phyloP scores from a whole-genome alignment of 805 yeast genomes.

The Naumovozyma baii region DNA sequence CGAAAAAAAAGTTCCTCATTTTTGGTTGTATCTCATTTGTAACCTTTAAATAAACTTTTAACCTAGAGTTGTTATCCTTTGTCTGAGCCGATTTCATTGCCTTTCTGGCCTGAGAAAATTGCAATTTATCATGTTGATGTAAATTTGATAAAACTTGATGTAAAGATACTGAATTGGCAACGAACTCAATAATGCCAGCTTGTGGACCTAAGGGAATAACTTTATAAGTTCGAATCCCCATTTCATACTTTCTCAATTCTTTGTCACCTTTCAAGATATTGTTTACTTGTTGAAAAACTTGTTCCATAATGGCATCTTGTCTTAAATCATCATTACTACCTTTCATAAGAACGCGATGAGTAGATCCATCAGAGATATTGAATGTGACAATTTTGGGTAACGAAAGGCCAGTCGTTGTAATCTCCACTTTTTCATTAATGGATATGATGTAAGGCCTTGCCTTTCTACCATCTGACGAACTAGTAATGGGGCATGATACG shows the following conservation, averaged over 20 bases:
- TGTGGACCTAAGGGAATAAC: slow-evolving; percentile 84
- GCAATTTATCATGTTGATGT: slow-evolving; percentile 46
- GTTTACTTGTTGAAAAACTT: slow-evolving; percentile 84
- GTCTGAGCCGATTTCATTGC: slow-evolving; percentile 52
- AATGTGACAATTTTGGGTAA: slow-evolving; percentile 71
- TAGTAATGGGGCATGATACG: slow-evolving; percentile 32
- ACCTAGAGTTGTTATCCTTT: slow-evolving; percentile 35
- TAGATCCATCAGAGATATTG: slow-evolving; percentile 46
- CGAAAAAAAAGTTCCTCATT: slow-evolving; percentile 60
- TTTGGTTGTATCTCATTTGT: slow-evolving; percentile 50
- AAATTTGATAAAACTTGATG: slow-evolving; percentile 56
- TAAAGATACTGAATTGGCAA: slow-evolving; percentile 61
- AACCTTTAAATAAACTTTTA: slow-evolving; percentile 40
- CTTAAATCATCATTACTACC: slow-evolving; percentile 86
- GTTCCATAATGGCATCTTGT: slow-evolving; percentile 97
- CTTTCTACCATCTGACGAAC: slow-evolving; percentile 37
- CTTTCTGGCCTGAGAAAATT: slow-evolving; percentile 49
- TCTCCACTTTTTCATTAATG: slow-evolving; percentile 38
- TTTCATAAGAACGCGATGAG: slow-evolving; percentile 57
- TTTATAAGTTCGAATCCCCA: slow-evolving; percentile 71
- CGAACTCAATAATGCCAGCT: slow-evolving; percentile 87
- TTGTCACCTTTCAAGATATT: slow-evolving; percentile 46
- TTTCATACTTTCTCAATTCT: slow-evolving; percentile 44
- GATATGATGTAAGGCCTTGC: slow-evolving; percentile 38
- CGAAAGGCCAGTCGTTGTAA: slow-evolving; percentile 81